Evolutionary conservation across 768 basidiomycete genomes (phyloP).

Genomic region (Mycena amicta): DNA sequence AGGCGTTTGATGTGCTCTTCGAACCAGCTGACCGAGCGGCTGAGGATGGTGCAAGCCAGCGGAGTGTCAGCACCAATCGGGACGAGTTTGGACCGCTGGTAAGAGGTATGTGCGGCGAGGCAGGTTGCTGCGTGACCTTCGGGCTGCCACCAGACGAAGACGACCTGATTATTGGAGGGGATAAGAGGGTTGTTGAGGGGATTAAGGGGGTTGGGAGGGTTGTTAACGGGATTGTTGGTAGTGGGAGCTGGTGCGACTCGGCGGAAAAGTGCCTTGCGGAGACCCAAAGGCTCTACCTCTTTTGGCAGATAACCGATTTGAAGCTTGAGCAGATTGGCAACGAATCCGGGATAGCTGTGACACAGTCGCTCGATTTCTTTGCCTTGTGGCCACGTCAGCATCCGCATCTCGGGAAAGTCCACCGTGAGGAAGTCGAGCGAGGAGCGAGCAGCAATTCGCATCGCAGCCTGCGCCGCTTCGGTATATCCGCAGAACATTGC

Average conservation of each 20-base stretch:
- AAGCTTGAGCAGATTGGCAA: background rate
- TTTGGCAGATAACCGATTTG: background rate
- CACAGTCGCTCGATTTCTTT: background rate
- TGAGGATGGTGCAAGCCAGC: background rate
- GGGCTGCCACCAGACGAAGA: constrained; percentile 1
- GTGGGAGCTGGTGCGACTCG: background rate
- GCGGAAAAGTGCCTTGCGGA: background rate
- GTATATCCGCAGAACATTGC: background rate
- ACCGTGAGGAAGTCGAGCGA: background rate
- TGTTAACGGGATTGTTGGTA: background rate
- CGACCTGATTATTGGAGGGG: background rate
- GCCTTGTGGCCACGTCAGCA: background rate
- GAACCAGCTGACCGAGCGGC: background rate
- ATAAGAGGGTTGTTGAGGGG: background rate
- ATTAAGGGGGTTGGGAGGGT: background rate
- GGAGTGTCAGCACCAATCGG: background rate
- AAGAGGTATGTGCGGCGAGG: background rate
- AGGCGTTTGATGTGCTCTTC: background rate
- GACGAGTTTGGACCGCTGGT: background rate
- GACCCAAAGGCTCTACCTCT: background rate
- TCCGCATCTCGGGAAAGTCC: background rate
- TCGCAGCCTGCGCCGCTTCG: background rate
- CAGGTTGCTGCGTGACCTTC: background rate
- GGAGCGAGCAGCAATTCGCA: background rate
- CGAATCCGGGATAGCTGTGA: background rate